phyloP scores from a whole-genome alignment of 768 basidiomycete species.

The Lactarius vividus region DNA sequence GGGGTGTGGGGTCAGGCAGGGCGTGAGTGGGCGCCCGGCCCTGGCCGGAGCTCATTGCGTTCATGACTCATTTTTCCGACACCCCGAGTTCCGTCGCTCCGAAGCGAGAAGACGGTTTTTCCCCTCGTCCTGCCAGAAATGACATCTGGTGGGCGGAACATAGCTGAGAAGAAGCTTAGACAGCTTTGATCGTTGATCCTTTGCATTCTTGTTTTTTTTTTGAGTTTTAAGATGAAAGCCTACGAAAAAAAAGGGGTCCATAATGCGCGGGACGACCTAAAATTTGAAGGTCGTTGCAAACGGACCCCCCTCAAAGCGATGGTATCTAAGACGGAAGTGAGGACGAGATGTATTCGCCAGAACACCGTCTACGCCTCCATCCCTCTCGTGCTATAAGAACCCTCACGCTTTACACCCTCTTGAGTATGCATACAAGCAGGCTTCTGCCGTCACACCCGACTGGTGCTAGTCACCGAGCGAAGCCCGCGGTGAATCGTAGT shows the following conservation, averaged over 20 bases:
- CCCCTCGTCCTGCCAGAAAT: neutral
- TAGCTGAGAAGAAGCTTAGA: neutral
- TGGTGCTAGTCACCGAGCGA: neutral
- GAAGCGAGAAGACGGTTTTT: neutral
- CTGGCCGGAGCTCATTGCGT: neutral
- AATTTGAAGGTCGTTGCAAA: neutral
- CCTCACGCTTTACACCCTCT: neutral
- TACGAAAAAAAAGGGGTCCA: neutral
- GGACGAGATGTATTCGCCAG: neutral
- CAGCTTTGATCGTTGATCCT: neutral
- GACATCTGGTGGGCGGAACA: neutral
- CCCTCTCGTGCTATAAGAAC: neutral
- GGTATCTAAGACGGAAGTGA: neutral
- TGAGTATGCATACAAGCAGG: neutral
- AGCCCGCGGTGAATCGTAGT: neutral
- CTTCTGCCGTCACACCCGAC: neutral
- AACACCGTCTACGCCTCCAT: neutral
- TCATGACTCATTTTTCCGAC: neutral
- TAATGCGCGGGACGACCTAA: neutral
- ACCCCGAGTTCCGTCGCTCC: neutral
- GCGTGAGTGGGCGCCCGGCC: neutral
- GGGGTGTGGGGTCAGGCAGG: neutral
- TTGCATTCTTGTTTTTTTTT: neutral
- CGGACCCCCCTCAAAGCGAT: neutral
- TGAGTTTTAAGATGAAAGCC: conserved; percentile 1